Evolutionary conservation across 169 alveolate species (phyloP).

Genomic region (Cryptosporidium muris): DNA sequence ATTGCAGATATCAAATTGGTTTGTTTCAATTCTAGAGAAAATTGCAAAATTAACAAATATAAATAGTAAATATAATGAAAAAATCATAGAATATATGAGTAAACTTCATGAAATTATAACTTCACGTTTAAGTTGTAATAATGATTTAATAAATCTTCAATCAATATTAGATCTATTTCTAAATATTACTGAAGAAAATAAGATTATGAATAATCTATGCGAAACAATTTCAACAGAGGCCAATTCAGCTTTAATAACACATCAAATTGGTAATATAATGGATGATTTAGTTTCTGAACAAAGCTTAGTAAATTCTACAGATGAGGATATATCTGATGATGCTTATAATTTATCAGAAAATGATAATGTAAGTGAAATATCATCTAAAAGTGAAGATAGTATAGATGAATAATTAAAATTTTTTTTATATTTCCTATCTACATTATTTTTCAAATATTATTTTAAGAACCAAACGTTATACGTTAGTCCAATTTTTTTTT

Average conservation of each 20-base stretch:
- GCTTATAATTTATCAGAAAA: neutral
- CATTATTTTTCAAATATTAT: no score
- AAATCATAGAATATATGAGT: constrained; percentile 41
- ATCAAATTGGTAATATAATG: constrained; percentile 27
- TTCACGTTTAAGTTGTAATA: constrained; percentile 37
- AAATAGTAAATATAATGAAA: no score
- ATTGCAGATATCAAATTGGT: constrained; percentile 45
- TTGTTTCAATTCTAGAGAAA: constrained; percentile 2
- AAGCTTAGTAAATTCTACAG: neutral
- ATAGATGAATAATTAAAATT: constrained; percentile 8
- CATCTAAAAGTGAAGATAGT: neutral
- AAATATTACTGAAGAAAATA: constrained; percentile 45
- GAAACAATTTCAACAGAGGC: constrained; percentile 44
- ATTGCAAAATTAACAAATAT: constrained; percentile 10
- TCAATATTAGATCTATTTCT: constrained; percentile 40
- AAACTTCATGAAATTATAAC: constrained; percentile 52
- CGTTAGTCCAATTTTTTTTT: no score
- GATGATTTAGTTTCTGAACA: neutral
- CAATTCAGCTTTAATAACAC: constrained; percentile 42
- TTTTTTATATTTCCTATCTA: no score
- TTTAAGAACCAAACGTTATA: no score
- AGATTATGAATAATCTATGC: constrained; percentile 24
- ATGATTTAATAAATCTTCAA: constrained; percentile 46
- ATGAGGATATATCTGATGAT: constrained; percentile 23
- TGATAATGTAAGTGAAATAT: constrained; percentile 4